Conservation (phyloP, 768 basidiomycete species). For the Mycena latifolia region DNA sequence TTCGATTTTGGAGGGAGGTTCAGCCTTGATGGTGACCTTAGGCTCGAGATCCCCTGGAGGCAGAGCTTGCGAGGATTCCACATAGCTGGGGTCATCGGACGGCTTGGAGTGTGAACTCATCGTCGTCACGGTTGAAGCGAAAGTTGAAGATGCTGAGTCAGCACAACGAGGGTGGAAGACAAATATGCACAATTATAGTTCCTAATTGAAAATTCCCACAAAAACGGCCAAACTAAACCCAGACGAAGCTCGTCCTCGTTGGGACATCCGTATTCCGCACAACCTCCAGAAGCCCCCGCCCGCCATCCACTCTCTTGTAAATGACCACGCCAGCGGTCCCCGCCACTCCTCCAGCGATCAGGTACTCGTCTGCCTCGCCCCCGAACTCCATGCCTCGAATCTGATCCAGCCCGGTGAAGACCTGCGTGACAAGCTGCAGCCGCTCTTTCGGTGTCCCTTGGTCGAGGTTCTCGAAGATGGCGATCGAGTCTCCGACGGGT, state of each 20-base stretch:
- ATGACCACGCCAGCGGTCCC: constrained; percentile 69
- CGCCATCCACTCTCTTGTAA: constrained; percentile 66
- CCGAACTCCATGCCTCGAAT: constrained; percentile 62
- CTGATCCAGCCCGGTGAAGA: constrained; percentile 63
- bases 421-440: constrained; percentile 55
- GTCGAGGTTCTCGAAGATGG: constrained; percentile 60
- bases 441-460: constrained; percentile 43
- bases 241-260: constrained; percentile 66
- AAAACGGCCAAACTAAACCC: constrained; percentile 37
- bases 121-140: neutral
- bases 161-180: too few relatives aligned
- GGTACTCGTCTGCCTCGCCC: constrained; percentile 58
- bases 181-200: neutral
- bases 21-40: constrained; percentile 11
- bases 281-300: constrained; percentile 63
- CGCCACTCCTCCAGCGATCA: constrained; percentile 66
- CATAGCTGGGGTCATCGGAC: neutral
- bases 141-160: too few relatives aligned
- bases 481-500: constrained; percentile 62
- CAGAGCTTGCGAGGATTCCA: neutral
- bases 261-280: constrained; percentile 66
- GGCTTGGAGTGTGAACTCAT: neutral
- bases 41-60: neutral
- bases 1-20: constrained; percentile 5
- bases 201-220: neutral